Base-by-base conservation (phyloP, 176 grass and related monocot species). In the Oryza coarctata region DNA sequence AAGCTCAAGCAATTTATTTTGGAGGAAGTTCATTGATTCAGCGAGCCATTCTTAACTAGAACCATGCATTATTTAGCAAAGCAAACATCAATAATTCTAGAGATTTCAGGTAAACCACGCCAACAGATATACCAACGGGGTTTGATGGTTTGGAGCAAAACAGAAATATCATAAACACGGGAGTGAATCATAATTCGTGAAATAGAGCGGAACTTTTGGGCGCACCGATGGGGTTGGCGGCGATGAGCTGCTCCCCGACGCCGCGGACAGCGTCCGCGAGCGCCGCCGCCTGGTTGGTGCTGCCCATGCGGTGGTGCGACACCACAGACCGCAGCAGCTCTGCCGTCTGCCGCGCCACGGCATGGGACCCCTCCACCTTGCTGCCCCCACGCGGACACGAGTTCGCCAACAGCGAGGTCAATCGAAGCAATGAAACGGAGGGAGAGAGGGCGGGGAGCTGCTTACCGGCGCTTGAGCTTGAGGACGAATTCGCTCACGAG, bases 271-370 rank as follows among this genome's bases (percentile, higher is more conserved):
- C 93, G 30, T 95, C 89, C 3, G 92, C 83, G 12, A 99, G 87
- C 5, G 83, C 47, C 11, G 91, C 80, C 12, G 93, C 93, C 80
- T 93, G 96, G 80, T 92, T 95, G 27, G 87, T 76, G 74, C 83
- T 83, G 11, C 91, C 84, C 87, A 99, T 90, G 35, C 96, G 91
- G 43, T 90, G 88, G 47, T 95, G 89, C 3, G 96, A 99, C 26
- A 99, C 89, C 44, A 99, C 89, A 61, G 87, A 94, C 38, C 96
- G 91, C 65, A 99, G 87, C n/a, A 99, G 70, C 87, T 99, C 93
- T 32, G 93, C 91, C 18, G 93, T 95, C 72, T 90, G 96, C 84
- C 87, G 87, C 14, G 96, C 96, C 35, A 84, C 88, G 38, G 96
- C 91, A 20, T 92, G 93, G 14, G 96, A 95, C 12, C 96, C 96